Evolutionary conservation across 2,329 filamentous ascomycete genomes (phyloP).

Genomic region (Aspergillus ochraceoroseus): DNA sequence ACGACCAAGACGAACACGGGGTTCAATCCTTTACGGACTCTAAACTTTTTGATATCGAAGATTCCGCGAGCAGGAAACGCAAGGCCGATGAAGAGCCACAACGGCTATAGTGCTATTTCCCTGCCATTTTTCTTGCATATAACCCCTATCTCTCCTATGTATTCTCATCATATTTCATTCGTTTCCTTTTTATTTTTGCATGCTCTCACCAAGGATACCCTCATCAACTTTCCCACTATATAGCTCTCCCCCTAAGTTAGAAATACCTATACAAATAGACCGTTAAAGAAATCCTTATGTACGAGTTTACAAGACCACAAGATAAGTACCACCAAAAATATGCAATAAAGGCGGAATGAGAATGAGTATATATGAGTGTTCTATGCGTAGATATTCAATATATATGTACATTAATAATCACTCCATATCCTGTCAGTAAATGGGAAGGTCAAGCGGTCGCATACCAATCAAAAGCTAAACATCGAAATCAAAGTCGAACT

Average conservation of each 20-base stretch:
- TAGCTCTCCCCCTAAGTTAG: background rate
- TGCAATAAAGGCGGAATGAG: no score
- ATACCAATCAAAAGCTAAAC: background rate
- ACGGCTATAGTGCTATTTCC: constrained; percentile 14
- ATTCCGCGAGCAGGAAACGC: constrained; percentile 26
- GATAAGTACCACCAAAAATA: no score
- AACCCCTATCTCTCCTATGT: constrained; percentile 1
- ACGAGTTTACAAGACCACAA: no score
- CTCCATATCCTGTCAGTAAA: background rate
- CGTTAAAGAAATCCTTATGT: background rate
- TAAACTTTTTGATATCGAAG: constrained; percentile 26
- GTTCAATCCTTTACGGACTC: constrained; percentile 34
- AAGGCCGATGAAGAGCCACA: constrained; percentile 31
- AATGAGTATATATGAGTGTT: no score
- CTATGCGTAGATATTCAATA: no score
- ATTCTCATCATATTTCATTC: background rate
- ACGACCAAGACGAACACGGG: constrained; percentile 31
- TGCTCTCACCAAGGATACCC: constrained; percentile 5
- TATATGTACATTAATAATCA: constrained; percentile 7
- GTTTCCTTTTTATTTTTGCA: background rate
- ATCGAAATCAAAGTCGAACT: constrained; percentile 1
- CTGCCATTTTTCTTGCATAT: background rate
- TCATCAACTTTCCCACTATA: background rate
- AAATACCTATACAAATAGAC: background rate
- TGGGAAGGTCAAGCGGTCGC: no score